A percentile compares a stretch with the other conserved stretches of the same genome.
These are phyloP conservation scores for Emmonsiellopsis sp. DNA, from an alignment of 2,329 filamentous ascomycete species.

Conservation along the genomic window DNA sequence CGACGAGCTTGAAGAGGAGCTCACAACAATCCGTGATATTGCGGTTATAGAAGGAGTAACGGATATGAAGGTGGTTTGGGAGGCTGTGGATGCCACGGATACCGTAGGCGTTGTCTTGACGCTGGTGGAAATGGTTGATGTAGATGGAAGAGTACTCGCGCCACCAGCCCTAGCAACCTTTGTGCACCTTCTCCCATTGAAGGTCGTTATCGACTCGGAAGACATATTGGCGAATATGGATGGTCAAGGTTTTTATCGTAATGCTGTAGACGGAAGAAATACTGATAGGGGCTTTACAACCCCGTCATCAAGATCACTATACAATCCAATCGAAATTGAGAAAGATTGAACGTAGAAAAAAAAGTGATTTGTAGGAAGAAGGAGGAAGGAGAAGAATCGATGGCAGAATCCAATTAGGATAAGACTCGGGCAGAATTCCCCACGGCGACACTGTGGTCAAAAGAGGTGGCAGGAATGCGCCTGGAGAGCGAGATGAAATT, in stretches of 20 bases:
- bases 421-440: neutral
- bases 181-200: constrained; percentile 18
- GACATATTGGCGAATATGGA: constrained; percentile 18
- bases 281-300: too few species aligned
- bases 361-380: neutral
- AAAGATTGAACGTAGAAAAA: too few species aligned
- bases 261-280: too few species aligned
- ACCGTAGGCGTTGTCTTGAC: too few species aligned
- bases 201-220: constrained; percentile 15
- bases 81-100: neutral
- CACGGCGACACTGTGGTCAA: neutral
- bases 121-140: neutral
- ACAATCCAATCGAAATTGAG: too few species aligned
- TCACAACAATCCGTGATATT: neutral
- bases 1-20: neutral
- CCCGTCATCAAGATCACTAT: too few species aligned
- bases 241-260: neutral
- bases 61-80: neutral
- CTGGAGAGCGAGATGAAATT: neutral
- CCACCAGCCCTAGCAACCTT: constrained; percentile 13
- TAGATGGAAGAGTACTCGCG: neutral
- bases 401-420: neutral
- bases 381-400: constrained; percentile 1
- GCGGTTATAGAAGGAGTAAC: neutral
- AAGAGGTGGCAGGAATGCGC: neutral